Evolutionary conservation across 352 stramenopile genomes (phyloP), one percentile per base, ranked within the genome.

Genomic region (Peronospora farinosa): DNA sequence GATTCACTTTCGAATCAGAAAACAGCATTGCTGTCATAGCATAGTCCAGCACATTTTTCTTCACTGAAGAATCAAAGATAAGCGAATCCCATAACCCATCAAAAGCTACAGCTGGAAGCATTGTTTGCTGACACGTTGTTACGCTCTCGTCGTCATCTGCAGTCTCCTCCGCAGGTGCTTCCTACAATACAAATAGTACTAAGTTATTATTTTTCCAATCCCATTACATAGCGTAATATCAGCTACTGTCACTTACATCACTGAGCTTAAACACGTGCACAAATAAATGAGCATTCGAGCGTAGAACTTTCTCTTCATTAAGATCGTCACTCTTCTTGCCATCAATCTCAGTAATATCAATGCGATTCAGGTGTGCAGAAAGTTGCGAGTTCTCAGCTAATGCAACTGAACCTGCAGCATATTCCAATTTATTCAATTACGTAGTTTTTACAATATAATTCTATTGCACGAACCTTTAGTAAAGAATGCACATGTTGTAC

Each of bases 11-110:
- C 17, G 66, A 61, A 47, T 95, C 72, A 2, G 86, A 85, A 40
- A 97, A 97, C n/a, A 95, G 54, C 65, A 97, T 83, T 12, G 88
- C 84, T 3, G 86, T 95, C 40, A 78, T 76, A 7, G 86, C 88
- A 60, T 96, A 97, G 46, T 93, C 69, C 11, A 97, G 60, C 28
- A 97, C 64, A 40, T 63, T 74, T 4, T 33, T 43, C 66, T 97
- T 96, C 33, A 97, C 66, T 11, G 46, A 39, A 1, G 60, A 57
- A 48, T 95, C 79, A 43, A 88, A 95, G 35, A 97, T 80, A 15
- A 97, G 78, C 45, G 69, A 87, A 47, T 95, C 66, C 79, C 79
- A 96, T 10, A 94, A 63, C 2, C 75, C 74, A 37, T 92, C 64
- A 7, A 95, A 67, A 39, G 51, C 73, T 7, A 42, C 30, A 30